Base-by-base conservation (phyloP, 768 basidiomycete species). In the Krasilnikovozyma curviuscula region DNA sequence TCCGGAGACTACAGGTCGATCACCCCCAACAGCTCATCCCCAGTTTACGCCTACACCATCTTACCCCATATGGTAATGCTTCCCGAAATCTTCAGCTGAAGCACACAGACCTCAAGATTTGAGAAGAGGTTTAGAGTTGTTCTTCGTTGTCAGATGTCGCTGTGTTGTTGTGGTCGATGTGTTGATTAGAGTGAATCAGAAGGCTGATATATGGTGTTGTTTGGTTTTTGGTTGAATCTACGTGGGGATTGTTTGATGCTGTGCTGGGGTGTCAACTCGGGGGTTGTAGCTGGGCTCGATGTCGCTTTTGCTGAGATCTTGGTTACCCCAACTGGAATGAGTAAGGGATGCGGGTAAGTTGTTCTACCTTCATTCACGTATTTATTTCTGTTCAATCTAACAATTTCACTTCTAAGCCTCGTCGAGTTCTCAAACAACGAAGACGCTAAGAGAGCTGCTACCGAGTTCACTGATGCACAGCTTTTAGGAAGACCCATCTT, bases 281-380 rank as follows among this genome's bases (percentile, higher is more conserved):
- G 77, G 78, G 70, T 77, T 73, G 55, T 79, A 91, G 91, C 85
- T 78, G 91, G 91, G 74, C 50, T 52, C 32, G 88, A 89, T 73
- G 89, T 95, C 64, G 79, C 91, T 67, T 98, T 98, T 77, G 83
- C 91, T 75, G 91, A 98, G 78, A 86, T 98, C 59, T 77, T 98
- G 61, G 72, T 88, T 58, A 93, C 93, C 6, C 91, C 91, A 14
- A 89, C 83, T 19, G 91, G 91, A 27, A 76, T 91, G 46, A 95
- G 89, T 23, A 98, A 98, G 66, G 91, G 91, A 64, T 98, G 91
- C 78, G 91, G 91, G 93, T 95, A 60, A 68, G 89, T 74, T 7
- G 2, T 19, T 34, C 34, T 39, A 25, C 30, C 25, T 7, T 25
- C n/a, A n/a, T 19, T 16, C n/a, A 37, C 7, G 23, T 29, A 12